Conservation (phyloP, 2,329 filamentous ascomycete species). For the Proliferodiscus dingleyae region DNA sequence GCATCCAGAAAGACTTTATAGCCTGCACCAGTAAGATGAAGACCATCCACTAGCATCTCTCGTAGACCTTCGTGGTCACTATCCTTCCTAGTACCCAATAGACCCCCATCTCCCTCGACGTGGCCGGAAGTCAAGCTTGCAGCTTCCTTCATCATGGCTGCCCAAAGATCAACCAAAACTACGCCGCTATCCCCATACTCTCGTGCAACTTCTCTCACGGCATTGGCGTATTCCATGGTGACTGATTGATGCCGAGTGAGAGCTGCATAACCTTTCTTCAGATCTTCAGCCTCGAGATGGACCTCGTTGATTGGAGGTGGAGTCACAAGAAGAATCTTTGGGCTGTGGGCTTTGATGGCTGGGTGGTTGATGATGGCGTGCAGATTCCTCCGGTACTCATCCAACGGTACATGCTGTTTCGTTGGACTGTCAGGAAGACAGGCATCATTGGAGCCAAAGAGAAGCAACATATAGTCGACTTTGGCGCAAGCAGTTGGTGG, state of each 20-base stretch:
- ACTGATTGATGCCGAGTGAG: conserved; percentile 53
- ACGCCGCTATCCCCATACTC: conserved; percentile 36
- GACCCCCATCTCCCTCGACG: conserved; percentile 2
- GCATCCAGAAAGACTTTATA: conserved; percentile 27
- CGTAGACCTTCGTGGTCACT: conserved; percentile 14
- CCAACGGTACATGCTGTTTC: conserved; percentile 73
- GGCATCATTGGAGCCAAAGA: conserved; percentile 90
- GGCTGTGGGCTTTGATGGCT: conserved; percentile 61
- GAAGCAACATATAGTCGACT: conserved; percentile 63
- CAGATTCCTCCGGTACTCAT: conserved; percentile 69
- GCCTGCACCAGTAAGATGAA: conserved; percentile 29
- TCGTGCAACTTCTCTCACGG: conserved; percentile 44
- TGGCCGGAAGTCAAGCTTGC: conserved; percentile 44
- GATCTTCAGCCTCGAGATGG: conserved; percentile 31
- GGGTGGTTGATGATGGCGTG: conserved; percentile 68
- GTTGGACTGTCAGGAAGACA: conserved; percentile 58
- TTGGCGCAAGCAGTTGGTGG: conserved; percentile 57
- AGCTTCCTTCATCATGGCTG: conserved; percentile 68
- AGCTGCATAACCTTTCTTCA: conserved; percentile 30
- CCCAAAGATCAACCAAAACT: conserved; percentile 74
- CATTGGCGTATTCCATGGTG: conserved; percentile 61
- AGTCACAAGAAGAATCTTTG: conserved; percentile 71
- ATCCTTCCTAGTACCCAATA: neutral
- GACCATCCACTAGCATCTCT: conserved; percentile 25
- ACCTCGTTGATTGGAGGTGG: conserved; percentile 72